Conservation (phyloP, 441 rosid genomes). For the Manihot esculenta region DNA sequence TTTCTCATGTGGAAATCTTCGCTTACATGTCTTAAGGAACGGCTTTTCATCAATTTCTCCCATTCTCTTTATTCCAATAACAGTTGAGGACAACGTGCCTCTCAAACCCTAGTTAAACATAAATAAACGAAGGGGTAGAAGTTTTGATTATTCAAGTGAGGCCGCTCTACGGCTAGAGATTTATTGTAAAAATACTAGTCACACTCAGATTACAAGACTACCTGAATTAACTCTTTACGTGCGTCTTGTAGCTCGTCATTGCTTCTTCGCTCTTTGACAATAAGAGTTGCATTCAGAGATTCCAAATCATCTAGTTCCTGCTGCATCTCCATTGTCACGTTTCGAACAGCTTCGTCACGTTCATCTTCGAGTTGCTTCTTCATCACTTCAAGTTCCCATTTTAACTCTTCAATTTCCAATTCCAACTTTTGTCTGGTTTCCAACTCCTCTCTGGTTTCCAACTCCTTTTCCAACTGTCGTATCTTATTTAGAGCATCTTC, state of each 20-base stretch:
- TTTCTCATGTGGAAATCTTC: constrained; percentile 48
- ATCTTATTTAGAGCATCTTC: constrained; percentile 63
- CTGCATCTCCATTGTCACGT: constrained; percentile 59
- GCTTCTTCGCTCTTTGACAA: constrained; percentile 76
- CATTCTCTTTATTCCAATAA: constrained; percentile 71
- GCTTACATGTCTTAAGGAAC: constrained; percentile 51
- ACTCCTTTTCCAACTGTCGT: constrained; percentile 65
- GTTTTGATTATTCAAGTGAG: no score
- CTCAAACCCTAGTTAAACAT: constrained; percentile 69
- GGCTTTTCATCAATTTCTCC: constrained; percentile 74
- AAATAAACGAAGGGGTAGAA: neutral
- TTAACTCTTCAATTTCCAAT: constrained; percentile 83
- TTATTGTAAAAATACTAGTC: no score
- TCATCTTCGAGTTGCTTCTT: constrained; percentile 82
- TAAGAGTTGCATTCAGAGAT: constrained; percentile 41
- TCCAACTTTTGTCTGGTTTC: constrained; percentile 88
- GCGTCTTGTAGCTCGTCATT: constrained; percentile 76
- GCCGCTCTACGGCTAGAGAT: no score
- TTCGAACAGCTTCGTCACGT: constrained; percentile 65
- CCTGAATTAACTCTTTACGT: constrained; percentile 60
- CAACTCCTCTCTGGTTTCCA: constrained; percentile 60
- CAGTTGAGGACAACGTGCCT: constrained; percentile 33
- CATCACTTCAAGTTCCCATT: constrained; percentile 78
- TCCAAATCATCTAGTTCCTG: constrained; percentile 51
- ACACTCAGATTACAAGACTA: no score